Base-by-base conservation (phyloP, 2,329 filamentous ascomycete genomes). In the Microsporum audouinii region DNA sequence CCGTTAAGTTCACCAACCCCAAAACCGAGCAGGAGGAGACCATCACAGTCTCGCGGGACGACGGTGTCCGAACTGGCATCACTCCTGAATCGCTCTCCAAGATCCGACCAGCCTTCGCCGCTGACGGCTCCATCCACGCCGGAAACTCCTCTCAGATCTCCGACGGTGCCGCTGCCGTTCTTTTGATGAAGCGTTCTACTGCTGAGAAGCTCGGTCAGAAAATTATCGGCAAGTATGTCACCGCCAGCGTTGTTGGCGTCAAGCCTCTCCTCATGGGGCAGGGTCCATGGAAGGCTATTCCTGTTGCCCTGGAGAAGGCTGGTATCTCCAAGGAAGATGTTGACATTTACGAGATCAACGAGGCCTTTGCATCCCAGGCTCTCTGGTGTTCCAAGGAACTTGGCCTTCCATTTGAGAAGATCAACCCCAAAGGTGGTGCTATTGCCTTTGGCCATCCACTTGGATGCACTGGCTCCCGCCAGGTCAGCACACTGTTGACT, bases 321-420 rank as follows among this genome's bases (percentile, higher is more conserved):
- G 91, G 91, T 63, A 85, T 99, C 68, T 81, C 80, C 72, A 89
- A 87, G 76, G 87, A 95, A 61, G 92, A 97, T 67, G 90, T 99
- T 34, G 94, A 97, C 73, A 92, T 97, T 71, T 97, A 84, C 71
- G 94, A 99, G 83, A 96, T 99, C 82, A 99, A 99, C 80, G 94
- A 99, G 83, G 94, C 94, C 0, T 99, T 99, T 75, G 94, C 94
- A 36, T 89, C 85, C 65, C 92, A 97, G 82, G 96, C 90, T 76
- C 76, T 97, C 66, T 97, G 88, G 88, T 96, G 91, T 75, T 84
- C 89, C 65, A 89, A 94, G 70, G 86, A 96, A 80, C 83, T 99
- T 27, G 87, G 87, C 51, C 77, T 99, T 33, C 88, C 90, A 59
- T 72, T 81, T 63, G 86, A 89, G 66, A 97, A 96, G 83, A 85